Evolutionary conservation across 73 alveolate genomes (phyloP).

Genomic region (Uronychia setigera): DNA sequence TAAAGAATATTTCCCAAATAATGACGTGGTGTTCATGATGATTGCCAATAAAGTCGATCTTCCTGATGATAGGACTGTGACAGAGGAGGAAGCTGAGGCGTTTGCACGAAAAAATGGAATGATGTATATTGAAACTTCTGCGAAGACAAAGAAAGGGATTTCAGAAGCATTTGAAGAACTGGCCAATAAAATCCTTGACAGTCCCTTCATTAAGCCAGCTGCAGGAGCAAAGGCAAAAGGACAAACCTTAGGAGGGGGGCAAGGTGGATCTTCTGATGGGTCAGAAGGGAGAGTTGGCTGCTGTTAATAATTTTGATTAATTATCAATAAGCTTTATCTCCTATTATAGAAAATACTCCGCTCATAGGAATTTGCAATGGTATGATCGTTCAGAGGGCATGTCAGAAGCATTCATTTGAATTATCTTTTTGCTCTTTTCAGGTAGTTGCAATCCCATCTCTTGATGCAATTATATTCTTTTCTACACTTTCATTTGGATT

Average conservation of each 20-base stretch:
- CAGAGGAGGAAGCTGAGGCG: slow-evolving; percentile 57
- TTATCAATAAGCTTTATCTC: not conserved
- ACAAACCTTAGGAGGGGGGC: not conserved
- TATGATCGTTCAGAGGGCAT: not conserved
- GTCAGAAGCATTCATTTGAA: too few relatives aligned
- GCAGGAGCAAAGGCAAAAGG: not conserved
- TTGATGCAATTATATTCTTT: not conserved
- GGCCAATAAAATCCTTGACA: slow-evolving; percentile 15
- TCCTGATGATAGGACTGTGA: slow-evolving; percentile 50
- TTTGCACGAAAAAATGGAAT: slow-evolving; percentile 54
- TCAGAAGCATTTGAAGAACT: slow-evolving; percentile 22
- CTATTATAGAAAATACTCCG: not conserved
- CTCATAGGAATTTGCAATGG: not conserved
- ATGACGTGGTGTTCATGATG: slow-evolving; percentile 27
- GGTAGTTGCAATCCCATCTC: not conserved
- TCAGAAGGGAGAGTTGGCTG: not conserved
- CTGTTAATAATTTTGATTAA: not conserved
- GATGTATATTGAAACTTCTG: slow-evolving; percentile 60
- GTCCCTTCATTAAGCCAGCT: slow-evolving; percentile 10
- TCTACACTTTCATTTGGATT: not conserved
- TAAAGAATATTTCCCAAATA: slow-evolving; percentile 37
- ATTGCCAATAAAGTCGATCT: slow-evolving; percentile 52
- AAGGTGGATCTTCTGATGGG: not conserved
- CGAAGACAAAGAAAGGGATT: slow-evolving; percentile 47
- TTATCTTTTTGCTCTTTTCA: not conserved